Conservation (phyloP, 2,329 filamentous ascomycete species). For the Aspergillus sergii region DNA sequence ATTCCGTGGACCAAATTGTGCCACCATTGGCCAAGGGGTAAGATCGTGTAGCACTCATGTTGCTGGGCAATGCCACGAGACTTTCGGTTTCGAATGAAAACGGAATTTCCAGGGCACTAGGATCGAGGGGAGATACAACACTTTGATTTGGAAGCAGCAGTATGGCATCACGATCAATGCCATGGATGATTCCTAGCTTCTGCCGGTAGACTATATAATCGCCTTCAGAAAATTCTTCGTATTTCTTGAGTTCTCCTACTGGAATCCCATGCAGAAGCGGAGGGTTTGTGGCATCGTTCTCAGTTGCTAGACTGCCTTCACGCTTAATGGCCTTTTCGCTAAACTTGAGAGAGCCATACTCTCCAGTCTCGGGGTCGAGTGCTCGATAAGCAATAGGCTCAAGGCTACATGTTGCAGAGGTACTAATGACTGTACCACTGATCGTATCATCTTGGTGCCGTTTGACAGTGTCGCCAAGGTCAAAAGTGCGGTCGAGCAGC, state of each 20-base stretch:
- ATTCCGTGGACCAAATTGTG: slow-evolving; percentile 12
- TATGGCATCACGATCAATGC: slow-evolving; percentile 53
- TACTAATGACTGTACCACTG: slow-evolving; percentile 58
- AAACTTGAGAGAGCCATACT: slow-evolving; percentile 25
- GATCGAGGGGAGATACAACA: slow-evolving; percentile 55
- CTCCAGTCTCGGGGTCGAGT: slow-evolving; percentile 25
- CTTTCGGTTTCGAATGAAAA: slow-evolving; percentile 29
- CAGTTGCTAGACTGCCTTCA: neutral
- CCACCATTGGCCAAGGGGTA: slow-evolving; percentile 11
- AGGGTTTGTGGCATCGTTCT: slow-evolving; percentile 9
- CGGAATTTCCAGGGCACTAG: slow-evolving; percentile 45
- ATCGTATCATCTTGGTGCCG: slow-evolving; percentile 49
- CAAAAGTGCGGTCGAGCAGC: slow-evolving; percentile 57
- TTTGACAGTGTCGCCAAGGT: slow-evolving; percentile 60
- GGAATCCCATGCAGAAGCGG: slow-evolving; percentile 44
- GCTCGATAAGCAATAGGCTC: slow-evolving; percentile 30
- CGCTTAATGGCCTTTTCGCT: slow-evolving; percentile 16
- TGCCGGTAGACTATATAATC: slow-evolving; percentile 57
- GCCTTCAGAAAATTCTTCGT: slow-evolving; percentile 51
- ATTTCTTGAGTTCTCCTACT: slow-evolving; percentile 48
- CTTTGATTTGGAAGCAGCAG: slow-evolving; percentile 56
- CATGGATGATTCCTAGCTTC: slow-evolving; percentile 59
- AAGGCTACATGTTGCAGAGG: slow-evolving; percentile 50
- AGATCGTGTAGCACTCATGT: slow-evolving; percentile 3
- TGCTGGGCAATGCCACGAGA: slow-evolving; percentile 23